Conservation (phyloP, 1,284 basidiomycete genomes). For the Sutorius eximius region DNA sequence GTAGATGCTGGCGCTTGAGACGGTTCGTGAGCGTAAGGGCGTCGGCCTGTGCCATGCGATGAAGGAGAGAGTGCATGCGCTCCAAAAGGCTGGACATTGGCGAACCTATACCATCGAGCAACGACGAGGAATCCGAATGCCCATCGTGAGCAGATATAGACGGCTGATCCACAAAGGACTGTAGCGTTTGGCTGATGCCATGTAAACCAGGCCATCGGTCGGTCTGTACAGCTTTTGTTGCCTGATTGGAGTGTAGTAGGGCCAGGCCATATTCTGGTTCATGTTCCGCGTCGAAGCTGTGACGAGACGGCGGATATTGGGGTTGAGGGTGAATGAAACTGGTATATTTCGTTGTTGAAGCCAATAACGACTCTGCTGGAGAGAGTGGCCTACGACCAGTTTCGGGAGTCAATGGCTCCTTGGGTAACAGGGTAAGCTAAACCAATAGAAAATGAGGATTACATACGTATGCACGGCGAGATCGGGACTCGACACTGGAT, state of each 20-base stretch:
- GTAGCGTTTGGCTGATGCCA: slow-evolving; percentile 33
- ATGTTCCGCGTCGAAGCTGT: slow-evolving; percentile 51
- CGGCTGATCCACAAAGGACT: slow-evolving; percentile 43
- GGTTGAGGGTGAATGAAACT: slow-evolving; percentile 42
- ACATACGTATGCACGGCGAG: slow-evolving; percentile 44
- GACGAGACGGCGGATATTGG: slow-evolving; percentile 38
- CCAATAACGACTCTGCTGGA: slow-evolving; percentile 49
- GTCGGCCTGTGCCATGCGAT: slow-evolving; percentile 78
- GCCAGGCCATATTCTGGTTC: slow-evolving; percentile 39
- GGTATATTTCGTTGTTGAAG: slow-evolving; percentile 45
- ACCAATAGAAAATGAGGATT: background rate
- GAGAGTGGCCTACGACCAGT: slow-evolving; percentile 56
- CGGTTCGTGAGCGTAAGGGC: slow-evolving; percentile 86
- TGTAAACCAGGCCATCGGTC: slow-evolving; percentile 44
- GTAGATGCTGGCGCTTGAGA: slow-evolving; percentile 88
- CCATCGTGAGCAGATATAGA: slow-evolving; percentile 54
- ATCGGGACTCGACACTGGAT: slow-evolving; percentile 38
- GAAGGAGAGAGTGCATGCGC: slow-evolving; percentile 64
- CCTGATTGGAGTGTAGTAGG: slow-evolving; percentile 40
- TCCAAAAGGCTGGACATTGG: slow-evolving; percentile 70
- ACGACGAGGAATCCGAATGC: slow-evolving; percentile 67
- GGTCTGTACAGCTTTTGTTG: slow-evolving; percentile 74
- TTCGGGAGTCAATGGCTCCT: slow-evolving; percentile 67
- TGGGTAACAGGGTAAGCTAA: slow-evolving; percentile 8
- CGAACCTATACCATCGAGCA: slow-evolving; percentile 51